These are phyloP conservation scores for Aspergillus sclerotioniger DNA, from an alignment of 495 filamentous ascomycete species.

Conservation along the genomic window DNA sequence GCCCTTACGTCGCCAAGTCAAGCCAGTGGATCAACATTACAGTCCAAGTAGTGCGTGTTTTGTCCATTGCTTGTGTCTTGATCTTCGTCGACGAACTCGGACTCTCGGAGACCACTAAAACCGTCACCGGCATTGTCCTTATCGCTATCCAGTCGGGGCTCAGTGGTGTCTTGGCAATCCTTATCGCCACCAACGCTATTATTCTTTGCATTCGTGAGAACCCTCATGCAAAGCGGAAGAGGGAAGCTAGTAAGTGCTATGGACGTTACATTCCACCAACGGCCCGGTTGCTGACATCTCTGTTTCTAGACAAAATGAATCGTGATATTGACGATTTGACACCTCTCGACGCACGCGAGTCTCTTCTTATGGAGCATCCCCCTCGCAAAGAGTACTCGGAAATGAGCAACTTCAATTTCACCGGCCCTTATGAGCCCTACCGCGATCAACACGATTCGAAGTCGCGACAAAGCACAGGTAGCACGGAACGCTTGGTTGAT, in stretches of 20 bases:
- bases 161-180: slow-evolving; percentile 79
- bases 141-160: slow-evolving; percentile 86
- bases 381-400: slow-evolving; percentile 40
- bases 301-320: slow-evolving; percentile 66
- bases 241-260: slow-evolving; percentile 73
- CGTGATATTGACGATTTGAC: slow-evolving; percentile 85
- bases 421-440: slow-evolving; percentile 44
- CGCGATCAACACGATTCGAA: slow-evolving; percentile 34
- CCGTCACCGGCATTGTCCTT: slow-evolving; percentile 82
- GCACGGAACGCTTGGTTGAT: slow-evolving; percentile 42
- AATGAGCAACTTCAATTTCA: slow-evolving; percentile 50
- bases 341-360: slow-evolving; percentile 85
- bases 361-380: slow-evolving; percentile 66
- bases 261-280: neutral
- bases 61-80: slow-evolving; percentile 85
- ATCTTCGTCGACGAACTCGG: slow-evolving; percentile 93
- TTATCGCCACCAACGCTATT: slow-evolving; percentile 88
- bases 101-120: slow-evolving; percentile 91
- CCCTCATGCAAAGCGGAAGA: slow-evolving; percentile 79
- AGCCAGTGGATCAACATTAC: slow-evolving; percentile 91
- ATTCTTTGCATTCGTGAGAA: slow-evolving; percentile 80
- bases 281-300: neutral
- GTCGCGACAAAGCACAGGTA: slow-evolving; percentile 30
- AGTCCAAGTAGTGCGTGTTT: slow-evolving; percentile 90
- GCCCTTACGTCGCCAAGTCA: slow-evolving; percentile 80